Evolutionary conservation across 2,329 filamentous ascomycete species (phyloP), one percentile per base, ranked within the genome.

Genomic region (Neopestalotiopsis clavispora): DNA sequence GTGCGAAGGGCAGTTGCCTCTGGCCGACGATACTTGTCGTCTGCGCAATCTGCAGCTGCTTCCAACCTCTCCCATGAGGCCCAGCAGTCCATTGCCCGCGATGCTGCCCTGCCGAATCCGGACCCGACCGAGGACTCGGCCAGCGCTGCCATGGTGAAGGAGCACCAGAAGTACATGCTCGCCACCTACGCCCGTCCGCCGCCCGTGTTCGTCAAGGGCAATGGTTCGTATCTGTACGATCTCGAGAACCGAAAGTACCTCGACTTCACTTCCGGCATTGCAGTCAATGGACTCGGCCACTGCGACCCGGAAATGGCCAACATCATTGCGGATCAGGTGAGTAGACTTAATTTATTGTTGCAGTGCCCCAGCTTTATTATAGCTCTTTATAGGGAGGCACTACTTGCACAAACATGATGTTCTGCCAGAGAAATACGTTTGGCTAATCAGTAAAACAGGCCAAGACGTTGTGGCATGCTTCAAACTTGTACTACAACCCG

Each of bases 401-500:
- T 28, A 28, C 23, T 38, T 38, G 34, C 6, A 38, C 34, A 38
- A 38, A 7, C 49, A 2, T 56, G 7, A 56, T 56, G 17, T 10
- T 38, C 34, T 38, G 23, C 23, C 23, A 56, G 49, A 23, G 17
- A 56, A 17, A 13, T 9, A n/a, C 6, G 9, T 17, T 60, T 38
- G 58, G 59, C 32, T 71, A 66, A 67, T 63, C 4, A 23, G 64
- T 62, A 65, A 65, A 57, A 59, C 69, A 89, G 89, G 86, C 91
- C 38, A 85, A 91, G 76, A 94, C 91, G 7, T 88, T 99, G 64
- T 88, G 98, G 68, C 96, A 99, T 81, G 92, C 93, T 61, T 98
- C 94, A 12, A 99, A 99, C 80, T 89, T 99, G 23, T 99, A 98
- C 87, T 93, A 98, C 83, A 99, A 98, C 82, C 92, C 92, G 1